Base-by-base conservation (phyloP, 768 basidiomycete species). In the Macrolepiota dolichaula region DNA sequence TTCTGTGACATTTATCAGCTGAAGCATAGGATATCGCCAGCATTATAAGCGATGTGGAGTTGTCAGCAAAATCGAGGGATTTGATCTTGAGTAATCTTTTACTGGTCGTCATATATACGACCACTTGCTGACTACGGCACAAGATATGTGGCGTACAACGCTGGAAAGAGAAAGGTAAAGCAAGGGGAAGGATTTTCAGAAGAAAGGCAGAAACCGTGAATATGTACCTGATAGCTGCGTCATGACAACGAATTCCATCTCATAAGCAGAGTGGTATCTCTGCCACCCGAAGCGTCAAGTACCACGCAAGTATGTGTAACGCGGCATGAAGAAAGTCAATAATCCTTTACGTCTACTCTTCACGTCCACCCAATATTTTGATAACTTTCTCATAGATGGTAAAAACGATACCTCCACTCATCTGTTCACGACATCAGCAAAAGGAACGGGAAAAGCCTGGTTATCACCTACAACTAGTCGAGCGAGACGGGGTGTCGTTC, bases 341-440 rank as follows among this genome's bases (percentile, higher is more conserved):
- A 7, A 3, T 7, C 29, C 29, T 24, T 3, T 49, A 19, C 19
- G 36, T 15, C 44, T 61, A 53, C 29, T 40, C 52, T 35, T 54
- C 59, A 38, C 59, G 59, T 2, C 59, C 59, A 40, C 52, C 59
- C 42, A 61, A 22, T 11, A 80, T 50, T 61, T 75, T 77, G 64
- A 93, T 91, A 15, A 92, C 74, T 52, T 91, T 86, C 69, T 98
- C 95, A 71, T 96, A 97, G 1, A 94, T 82, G 0, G 92, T 94
- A 70, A 98, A 97, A 22, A 92, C 88, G 63, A 98, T 94, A 2
- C 95, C 95, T 12, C 95, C 95, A 64, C 90, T 92, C 77, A 96
- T 71, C 94, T 96, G 65, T 15, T 1, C 54, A 32, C 29, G 42
- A 53, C 57, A 49, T 29, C 27, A 63, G 44, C 24, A 51, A 15